Conservation (phyloP, 2,329 filamentous ascomycete genomes). For the Diaporthe nobilis region DNA sequence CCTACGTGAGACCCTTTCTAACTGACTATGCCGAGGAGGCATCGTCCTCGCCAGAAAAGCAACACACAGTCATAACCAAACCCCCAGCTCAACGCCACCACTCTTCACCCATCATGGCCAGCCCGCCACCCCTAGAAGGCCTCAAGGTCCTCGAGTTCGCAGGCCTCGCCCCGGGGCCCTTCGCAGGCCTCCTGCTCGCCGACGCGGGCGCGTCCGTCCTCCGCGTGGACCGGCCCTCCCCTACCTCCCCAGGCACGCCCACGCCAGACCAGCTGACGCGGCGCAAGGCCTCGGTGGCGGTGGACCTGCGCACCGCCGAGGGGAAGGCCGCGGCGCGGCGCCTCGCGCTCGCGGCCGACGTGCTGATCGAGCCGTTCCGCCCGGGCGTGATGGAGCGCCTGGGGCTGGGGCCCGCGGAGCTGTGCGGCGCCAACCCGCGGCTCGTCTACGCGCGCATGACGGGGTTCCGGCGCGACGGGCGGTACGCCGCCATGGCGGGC, state of each 20-base stretch:
- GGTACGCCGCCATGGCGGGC: conserved; percentile 89
- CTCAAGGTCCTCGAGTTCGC: conserved; percentile 73
- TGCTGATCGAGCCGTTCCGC: conserved; percentile 94
- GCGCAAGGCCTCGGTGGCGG: conserved; percentile 83
- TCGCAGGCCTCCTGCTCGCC: conserved; percentile 88
- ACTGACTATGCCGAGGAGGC: not conserved
- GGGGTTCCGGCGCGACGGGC: conserved; percentile 89
- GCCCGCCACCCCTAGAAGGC: conserved; percentile 60
- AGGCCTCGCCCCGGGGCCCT: conserved; percentile 80
- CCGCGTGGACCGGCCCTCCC: conserved; percentile 79
- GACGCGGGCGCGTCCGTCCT: conserved; percentile 92
- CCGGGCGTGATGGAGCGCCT: conserved; percentile 91
- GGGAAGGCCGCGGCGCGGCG: conserved; percentile 77
- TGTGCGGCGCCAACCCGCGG: conserved; percentile 75
- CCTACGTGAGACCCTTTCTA: not conserved
- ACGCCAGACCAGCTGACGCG: conserved; percentile 82
- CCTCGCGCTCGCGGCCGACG: conserved; percentile 75
- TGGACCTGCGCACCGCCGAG: conserved; percentile 79
- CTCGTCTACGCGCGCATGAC: conserved; percentile 90
- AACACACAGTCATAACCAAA: not conserved
- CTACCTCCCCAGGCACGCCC: conserved; percentile 49
- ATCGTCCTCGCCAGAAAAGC: not conserved
- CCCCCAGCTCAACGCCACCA: not conserved
- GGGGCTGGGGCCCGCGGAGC: conserved; percentile 79
- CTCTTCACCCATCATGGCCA: conserved; percentile 50